These are phyloP conservation scores for Stygiomarasmius scandens DNA, from an alignment of 1,284 basidiomycete genomes.

Conservation along the genomic window DNA sequence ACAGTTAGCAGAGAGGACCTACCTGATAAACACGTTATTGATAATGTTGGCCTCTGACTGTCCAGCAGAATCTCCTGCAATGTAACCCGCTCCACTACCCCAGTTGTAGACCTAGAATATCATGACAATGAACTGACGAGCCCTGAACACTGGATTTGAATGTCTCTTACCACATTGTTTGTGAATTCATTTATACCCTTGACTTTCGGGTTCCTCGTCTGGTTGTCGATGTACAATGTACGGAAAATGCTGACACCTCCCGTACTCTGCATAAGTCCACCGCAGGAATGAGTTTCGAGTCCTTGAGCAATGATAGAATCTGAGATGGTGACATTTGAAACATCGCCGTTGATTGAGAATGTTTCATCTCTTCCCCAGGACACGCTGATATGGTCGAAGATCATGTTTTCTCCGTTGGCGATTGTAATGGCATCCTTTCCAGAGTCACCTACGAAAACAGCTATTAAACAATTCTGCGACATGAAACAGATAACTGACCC, in stretches of 20 bases:
- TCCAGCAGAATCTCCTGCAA: conserved; percentile 39
- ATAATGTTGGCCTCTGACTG: conserved; percentile 37
- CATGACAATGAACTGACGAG: neutral
- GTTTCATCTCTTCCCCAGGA: conserved; percentile 42
- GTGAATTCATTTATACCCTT: conserved; percentile 41
- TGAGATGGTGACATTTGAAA: conserved; percentile 38
- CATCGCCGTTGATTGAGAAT: conserved; percentile 41
- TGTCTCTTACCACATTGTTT: conserved; percentile 36
- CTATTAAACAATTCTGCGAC: neutral
- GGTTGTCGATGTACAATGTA: conserved; percentile 39
- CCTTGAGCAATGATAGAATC: conserved; percentile 41
- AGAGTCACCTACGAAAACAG: conserved; percentile 29
- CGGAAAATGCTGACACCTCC: conserved; percentile 41
- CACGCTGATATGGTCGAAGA: conserved; percentile 40
- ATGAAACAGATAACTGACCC: conserved; percentile 23
- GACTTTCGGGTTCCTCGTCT: conserved; percentile 41
- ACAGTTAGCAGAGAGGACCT: neutral
- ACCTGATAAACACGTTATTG: conserved; percentile 40
- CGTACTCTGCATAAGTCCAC: conserved; percentile 39
- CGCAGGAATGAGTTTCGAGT: conserved; percentile 39
- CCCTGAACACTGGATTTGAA: neutral
- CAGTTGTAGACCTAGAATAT: conserved; percentile 35
- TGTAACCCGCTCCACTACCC: conserved; percentile 38
- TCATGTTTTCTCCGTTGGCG: conserved; percentile 39
- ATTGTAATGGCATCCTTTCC: conserved; percentile 39